phyloP scores from a whole-genome alignment of 202 grass and related monocot species.

The Digitaria exilis region DNA sequence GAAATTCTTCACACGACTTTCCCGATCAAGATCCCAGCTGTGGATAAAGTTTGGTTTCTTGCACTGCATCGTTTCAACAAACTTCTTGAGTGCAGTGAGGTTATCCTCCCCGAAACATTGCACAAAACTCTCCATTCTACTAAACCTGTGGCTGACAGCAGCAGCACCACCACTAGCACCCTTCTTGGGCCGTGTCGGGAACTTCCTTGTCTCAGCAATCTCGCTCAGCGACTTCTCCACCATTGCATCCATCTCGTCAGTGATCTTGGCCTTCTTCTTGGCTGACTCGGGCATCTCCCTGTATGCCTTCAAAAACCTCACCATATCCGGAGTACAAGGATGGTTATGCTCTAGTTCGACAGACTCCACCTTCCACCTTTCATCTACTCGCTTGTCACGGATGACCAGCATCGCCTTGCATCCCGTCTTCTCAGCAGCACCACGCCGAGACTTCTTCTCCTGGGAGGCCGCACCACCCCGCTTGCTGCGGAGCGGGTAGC shows the following conservation, averaged over 20 bases:
- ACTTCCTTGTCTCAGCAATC: constrained; percentile 76
- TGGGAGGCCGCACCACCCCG: constrained; percentile 7
- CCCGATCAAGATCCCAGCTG: constrained; percentile 79
- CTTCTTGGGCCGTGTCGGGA: constrained; percentile 68
- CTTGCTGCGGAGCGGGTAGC: constrained; percentile 60
- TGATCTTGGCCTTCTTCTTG: constrained; percentile 69
- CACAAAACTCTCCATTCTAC: constrained; percentile 32
- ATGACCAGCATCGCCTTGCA: constrained; percentile 70
- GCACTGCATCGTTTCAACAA: constrained; percentile 64
- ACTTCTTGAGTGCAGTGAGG: constrained; percentile 64
- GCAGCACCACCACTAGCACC: constrained; percentile 38
- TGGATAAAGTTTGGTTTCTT: constrained; percentile 84
- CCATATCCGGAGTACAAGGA: constrained; percentile 73
- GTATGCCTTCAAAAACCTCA: constrained; percentile 82
- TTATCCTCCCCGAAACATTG: constrained; percentile 68
- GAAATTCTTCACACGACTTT: constrained; percentile 66
- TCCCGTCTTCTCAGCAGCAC: constrained; percentile 58
- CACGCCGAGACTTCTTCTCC: constrained; percentile 44
- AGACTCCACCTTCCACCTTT: constrained; percentile 79
- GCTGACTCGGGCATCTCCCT: constrained; percentile 65
- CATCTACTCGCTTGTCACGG: constrained; percentile 57
- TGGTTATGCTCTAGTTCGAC: constrained; percentile 79
- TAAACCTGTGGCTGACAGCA: constrained; percentile 45
- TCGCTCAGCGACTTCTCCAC: constrained; percentile 72
- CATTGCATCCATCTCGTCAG: constrained; percentile 62